Base-by-base conservation (phyloP, 768 basidiomycete genomes). In the Calocybe gangraenosa region DNA sequence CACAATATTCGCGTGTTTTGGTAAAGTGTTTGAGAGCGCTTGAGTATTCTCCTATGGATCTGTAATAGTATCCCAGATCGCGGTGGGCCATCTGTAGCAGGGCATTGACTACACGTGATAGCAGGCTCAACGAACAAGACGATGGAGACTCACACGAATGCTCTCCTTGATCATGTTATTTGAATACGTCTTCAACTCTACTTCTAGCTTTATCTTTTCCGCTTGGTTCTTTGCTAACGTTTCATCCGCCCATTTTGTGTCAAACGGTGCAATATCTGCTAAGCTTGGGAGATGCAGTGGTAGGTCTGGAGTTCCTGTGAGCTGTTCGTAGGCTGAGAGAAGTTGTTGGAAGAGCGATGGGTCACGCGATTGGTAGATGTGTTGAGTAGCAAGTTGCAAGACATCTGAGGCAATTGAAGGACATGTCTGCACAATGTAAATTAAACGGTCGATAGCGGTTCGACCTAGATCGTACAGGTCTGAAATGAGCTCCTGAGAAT, bases 141-240 rank as follows among this genome's bases (percentile, higher is more conserved):
- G 37, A 37, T 23, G 9, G 43, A 37, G 17, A 70, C 76, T 59
- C 61, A 95, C 92, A 57, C 95, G 73, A 55, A 96, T 94, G 74
- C 90, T 93, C 75, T 98, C 95, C 66, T 96, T 98, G 73, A 98
- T 96, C 84, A 97, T 86, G 62, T 96, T 98, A 56, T 89, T 93
- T 52, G 83, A 76, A 59, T 97, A 97, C 9, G 87, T 90, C 77
- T 92, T 94, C 59, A 97, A 71, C 62, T 98, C 95, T 4, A 93
- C 86, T 68, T 96, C 94, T 47, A 96, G 69, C 62, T 86, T 90
- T n/a, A 76, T 78, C 47, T 72, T 73, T 59, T 94, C 91, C n/a
- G 77, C 76, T 50, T 73, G 68, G 56, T 87, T 91, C 63, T 75
- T 80, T 49, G 76, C 70, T 34, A 70, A 68, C 21, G 68, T 75